Evolutionary conservation across 139 green algal genomes (phyloP), one percentile per base, ranked within the genome.

Genomic region (Haematococcus lacustris): DNA sequence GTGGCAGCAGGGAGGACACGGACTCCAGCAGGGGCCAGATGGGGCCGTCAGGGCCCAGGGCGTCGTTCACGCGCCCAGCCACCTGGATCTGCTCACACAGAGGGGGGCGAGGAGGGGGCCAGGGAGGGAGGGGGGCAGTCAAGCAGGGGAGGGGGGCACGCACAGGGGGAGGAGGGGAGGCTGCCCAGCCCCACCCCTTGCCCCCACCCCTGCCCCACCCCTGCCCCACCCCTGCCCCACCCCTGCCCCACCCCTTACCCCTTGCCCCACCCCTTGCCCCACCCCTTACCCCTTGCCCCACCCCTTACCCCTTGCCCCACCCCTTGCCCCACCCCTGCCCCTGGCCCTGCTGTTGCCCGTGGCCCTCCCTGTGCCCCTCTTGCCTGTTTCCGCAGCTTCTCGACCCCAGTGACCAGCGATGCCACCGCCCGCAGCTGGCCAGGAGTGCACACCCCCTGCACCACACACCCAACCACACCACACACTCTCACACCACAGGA

Each of bases 1-100:
- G 78, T 26, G 60, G 68, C 69, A 6, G 4, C 25, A 84, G 17
- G 5, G 4, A 23, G 2, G 59, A 39, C 34, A 76, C 73, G 7
- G 70, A 71, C 2, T 64, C 65, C 51, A 84, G 67, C 73, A 87
- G 75, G 34, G 73, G 77, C 40, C 51, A 38, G 3, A 84, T 51
- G 3, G 73, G 66, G 32, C 66, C 53, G 66, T 61, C 65, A 17
- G 38, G 38, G 1, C 60, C 38, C 32, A 43, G 38, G 0, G 50
- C 61, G 40, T 78, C 73, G 51, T 81, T 77, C 47, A 79, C 66
- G 33, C 81, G 77, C 0, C 77, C 77, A 5, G 74, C 75, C 0
- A 68, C 38, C 38, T 73, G 9, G 9, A 86, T 60, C 71, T 86
- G 66, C 35, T 33, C 9, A 67, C 57, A 57, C 17, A 13, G 17